These are phyloP conservation scores for Straminergon stramineum DNA, from an alignment of 225 moss, liverwort and hornwort genomes.

Conservation along the genomic window DNA sequence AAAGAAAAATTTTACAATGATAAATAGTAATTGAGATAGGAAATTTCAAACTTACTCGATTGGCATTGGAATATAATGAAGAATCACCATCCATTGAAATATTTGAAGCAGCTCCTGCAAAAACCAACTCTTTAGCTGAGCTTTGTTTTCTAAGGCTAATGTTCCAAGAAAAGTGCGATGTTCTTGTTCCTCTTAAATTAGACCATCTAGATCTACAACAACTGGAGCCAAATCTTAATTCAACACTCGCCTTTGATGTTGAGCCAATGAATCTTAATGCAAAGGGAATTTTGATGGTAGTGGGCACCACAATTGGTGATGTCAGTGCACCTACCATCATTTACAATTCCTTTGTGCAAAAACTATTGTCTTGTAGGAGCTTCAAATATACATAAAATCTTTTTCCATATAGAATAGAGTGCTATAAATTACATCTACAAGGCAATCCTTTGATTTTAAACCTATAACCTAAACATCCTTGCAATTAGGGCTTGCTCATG, in stretches of 20 bases:
- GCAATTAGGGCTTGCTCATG: background rate
- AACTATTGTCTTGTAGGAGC: background rate
- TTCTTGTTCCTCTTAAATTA: background rate
- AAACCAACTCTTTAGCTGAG: background rate
- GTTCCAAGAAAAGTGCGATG: background rate
- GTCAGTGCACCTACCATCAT: conserved; percentile 9
- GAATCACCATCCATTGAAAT: background rate
- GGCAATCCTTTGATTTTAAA: background rate
- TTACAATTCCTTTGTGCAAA: background rate
- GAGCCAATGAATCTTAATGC: background rate
- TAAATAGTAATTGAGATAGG: background rate
- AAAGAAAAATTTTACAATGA: background rate
- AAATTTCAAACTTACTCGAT: conserved; percentile 3
- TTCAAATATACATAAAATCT: background rate
- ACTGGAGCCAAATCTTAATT: background rate
- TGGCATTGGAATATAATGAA: background rate
- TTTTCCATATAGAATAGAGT: background rate
- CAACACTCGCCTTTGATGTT: background rate
- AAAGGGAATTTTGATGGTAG: background rate
- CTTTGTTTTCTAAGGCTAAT: background rate
- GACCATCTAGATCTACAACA: background rate
- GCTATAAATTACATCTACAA: background rate
- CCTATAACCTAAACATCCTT: background rate
- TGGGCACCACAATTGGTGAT: background rate
- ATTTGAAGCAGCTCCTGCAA: background rate